Evolutionary conservation across 768 basidiomycete species (phyloP), one percentile per base, ranked within the genome.

Genomic region (Porpolomopsis calyptriformis): DNA sequence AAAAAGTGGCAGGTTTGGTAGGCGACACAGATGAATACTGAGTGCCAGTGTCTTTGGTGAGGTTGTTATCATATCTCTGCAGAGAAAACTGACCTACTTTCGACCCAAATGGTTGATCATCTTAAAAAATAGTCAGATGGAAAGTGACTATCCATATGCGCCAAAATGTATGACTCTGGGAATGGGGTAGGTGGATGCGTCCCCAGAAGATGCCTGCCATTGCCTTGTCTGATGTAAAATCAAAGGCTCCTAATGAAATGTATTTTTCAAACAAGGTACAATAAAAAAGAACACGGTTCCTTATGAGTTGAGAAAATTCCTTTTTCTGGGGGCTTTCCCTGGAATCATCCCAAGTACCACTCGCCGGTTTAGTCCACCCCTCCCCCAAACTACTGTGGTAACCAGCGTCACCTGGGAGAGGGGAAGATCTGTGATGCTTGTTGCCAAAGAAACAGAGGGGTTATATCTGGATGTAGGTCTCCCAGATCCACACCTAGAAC

Each of bases 261-360:
- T 46, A 23, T 16, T 41, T 33, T 16, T 29, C 9, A 23, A 11
- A 7, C 35, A 22, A n/a, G n/a, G n/a, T n/a, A n/a, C n/a, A n/a
- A n/a, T n/a, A n/a, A 9, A 8, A 25, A 14, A 40, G 23, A 27
- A n/a, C n/a, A 8, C 16, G 11, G n/a, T 9, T 34, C n/a, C 70
- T 57, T 35, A 76, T 78, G 63, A 76, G 46, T 51, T 72, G 64
- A 37, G 65, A 60, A 38, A 70, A 67, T 40, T 77, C 76, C 52
- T 71, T 73, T 57, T 69, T 73, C 53, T 71, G 64, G 12, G 74
- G 71, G 47, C 65, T 72, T 23, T 59, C 71, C 43, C 54, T 65
- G 42, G 66, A 51, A 48, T 81, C 81, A 46, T 79, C 82, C 80
- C 81, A 83, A 18, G 72, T 65, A 24, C 71, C 76, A 50, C 72